Evolutionary conservation across 345 rosid species (phyloP).

Genomic region (Laguncularia racemosa): DNA sequence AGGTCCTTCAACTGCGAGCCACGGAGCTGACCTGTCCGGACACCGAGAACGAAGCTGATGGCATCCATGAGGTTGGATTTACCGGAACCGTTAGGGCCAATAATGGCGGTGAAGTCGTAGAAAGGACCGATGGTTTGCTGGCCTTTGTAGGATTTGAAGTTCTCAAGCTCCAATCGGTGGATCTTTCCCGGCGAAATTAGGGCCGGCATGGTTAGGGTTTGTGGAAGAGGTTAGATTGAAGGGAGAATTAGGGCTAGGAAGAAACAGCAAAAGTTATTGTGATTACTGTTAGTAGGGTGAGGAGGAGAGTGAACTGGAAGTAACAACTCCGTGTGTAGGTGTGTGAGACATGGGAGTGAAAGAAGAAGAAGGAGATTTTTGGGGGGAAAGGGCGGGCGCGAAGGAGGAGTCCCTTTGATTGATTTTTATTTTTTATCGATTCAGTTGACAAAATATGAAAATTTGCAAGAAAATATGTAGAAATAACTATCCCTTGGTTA

Average conservation of each 20-base stretch:
- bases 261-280: too few relatives aligned
- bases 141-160: slow-evolving; percentile 97
- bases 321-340: too few relatives aligned
- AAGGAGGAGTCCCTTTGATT: too few relatives aligned
- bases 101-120: slow-evolving; percentile 93
- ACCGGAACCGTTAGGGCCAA: slow-evolving; percentile 97
- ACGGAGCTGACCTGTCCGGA: slow-evolving; percentile 92
- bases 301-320: too few relatives aligned
- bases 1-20: slow-evolving; percentile 95
- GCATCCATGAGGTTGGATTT: slow-evolving; percentile 99
- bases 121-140: slow-evolving; percentile 80
- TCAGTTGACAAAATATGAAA: too few relatives aligned
- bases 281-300: too few relatives aligned
- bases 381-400: too few relatives aligned
- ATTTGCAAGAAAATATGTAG: too few relatives aligned
- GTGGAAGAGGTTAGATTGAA: background rate
- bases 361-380: too few relatives aligned
- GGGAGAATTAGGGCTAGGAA: slow-evolving; percentile 20
- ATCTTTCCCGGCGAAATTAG: slow-evolving; percentile 64
- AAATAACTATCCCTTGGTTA: too few relatives aligned
- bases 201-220: slow-evolving; percentile 56
- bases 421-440: too few relatives aligned
- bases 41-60: slow-evolving; percentile 94
- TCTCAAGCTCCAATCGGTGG: slow-evolving; percentile 73
- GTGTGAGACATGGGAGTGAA: too few relatives aligned